Evolutionary conservation across 73 alveolate genomes (phyloP), one percentile per base, ranked within the genome.

Genomic region (Paraurostyla sp.): DNA sequence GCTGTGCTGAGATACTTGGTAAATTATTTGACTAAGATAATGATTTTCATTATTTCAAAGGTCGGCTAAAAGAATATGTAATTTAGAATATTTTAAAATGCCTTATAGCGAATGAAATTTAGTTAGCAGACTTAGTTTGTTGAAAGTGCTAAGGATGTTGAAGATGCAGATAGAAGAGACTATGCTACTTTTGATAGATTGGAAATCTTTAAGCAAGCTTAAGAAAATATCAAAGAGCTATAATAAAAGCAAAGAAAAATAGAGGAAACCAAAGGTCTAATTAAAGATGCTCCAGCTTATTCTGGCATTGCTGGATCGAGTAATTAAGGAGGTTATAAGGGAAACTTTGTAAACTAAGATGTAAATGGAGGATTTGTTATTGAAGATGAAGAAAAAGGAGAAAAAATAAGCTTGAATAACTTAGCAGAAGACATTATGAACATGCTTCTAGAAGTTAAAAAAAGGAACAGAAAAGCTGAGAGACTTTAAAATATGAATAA

Each of bases 141-240:
- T 7, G 84, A 69, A 62, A n/a, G 48, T 41, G 65, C 40, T 3
- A 69, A 69, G 20, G 84, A 69, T 69, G 62, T 69, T 36, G 84
- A 69, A 69, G 84, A 69, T 41, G 13, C 20, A 43, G 84, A 69
- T 42, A 33, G 84, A 22, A 33, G 84, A 69, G 84, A 69, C 62
- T 69, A 69, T 69, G 84, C 84, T 11, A 69, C 84, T 15, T 69
- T 41, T 29, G 84, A 69, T 69, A 69, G 84, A 69, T 18, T 69
- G 3, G 84, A 69, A 43, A 38, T 38, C 4, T 69, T 15, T 69
- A 30, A 25, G 65, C 29, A 69, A 38, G 15, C 15, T 41, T 3
- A 69, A 15, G 84, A 69, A 16, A 69, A n/a, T 3, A 38, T 69
- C 22, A 38, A 33, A 43, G 62, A 33, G 18, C 27, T 42, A 35